A percentile compares a stretch with the other conserved stretches of the same genome.
Evolutionary conservation across 768 basidiomycete genomes (phyloP).

Genomic region (Mycena leptocephala): DNA sequence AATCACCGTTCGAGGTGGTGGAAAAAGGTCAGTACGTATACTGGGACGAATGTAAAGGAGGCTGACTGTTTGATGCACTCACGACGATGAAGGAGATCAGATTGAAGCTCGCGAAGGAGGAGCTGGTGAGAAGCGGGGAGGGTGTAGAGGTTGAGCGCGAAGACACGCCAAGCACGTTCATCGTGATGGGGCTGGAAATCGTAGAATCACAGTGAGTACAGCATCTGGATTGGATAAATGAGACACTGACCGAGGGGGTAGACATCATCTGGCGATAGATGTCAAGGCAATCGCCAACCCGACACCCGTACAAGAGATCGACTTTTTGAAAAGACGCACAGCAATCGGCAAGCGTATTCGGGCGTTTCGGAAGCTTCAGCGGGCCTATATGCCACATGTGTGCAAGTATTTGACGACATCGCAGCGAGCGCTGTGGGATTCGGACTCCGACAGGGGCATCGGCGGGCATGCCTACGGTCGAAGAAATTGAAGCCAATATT

Average conservation of each 20-base stretch:
- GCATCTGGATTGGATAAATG: too few relatives aligned
- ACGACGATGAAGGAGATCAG: not conserved
- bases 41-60: too few relatives aligned
- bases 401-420: not conserved
- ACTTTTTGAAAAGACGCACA: not conserved
- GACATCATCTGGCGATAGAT: not conserved
- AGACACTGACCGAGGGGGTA: not conserved
- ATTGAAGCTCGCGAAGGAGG: not conserved
- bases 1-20: not conserved
- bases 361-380: not conserved
- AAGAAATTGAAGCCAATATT: too few relatives aligned
- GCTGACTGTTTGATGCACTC: not conserved
- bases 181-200: too few relatives aligned
- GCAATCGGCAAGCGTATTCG: not conserved
- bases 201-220: not conserved
- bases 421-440: not conserved
- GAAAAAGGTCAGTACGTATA: not conserved
- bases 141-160: slow-evolving; percentile 6
- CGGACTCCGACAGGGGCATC: not conserved
- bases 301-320: not conserved
- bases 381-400: not conserved
- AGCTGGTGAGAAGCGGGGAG: not conserved
- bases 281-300: not conserved
- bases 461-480: too few relatives aligned
- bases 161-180: slow-evolving; percentile 4